These are phyloP conservation scores for Mortierella polycephala DNA, from an alignment of 371 early-diverging fungal genomes.

Conservation along the genomic window DNA sequence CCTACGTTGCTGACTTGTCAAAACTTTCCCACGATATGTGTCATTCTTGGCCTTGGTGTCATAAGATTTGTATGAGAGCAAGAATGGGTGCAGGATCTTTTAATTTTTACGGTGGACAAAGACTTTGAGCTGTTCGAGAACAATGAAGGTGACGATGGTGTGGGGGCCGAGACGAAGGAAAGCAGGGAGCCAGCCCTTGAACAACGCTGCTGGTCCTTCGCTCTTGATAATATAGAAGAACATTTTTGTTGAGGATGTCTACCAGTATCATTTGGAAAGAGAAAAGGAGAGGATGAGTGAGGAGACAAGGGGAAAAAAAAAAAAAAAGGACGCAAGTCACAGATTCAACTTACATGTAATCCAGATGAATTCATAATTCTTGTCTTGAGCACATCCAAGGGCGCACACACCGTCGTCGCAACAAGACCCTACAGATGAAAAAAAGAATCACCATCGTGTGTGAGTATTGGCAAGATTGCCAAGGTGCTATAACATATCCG, in stretches of 20 bases:
- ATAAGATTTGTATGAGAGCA: no score
- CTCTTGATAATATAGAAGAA: constrained; percentile 48
- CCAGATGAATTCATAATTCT: constrained; percentile 83
- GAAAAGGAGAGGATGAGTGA: background rate
- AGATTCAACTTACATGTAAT: constrained; percentile 33
- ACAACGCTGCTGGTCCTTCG: constrained; percentile 85
- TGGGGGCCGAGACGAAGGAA: constrained; percentile 87
- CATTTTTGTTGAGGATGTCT: constrained; percentile 46
- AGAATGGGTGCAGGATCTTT: background rate
- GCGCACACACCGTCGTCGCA: constrained; percentile 89
- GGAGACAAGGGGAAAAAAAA: background rate
- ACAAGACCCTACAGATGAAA: constrained; percentile 72
- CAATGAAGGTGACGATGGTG: constrained; percentile 87
- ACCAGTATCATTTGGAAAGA: background rate
- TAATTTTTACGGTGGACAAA: constrained; percentile 40
- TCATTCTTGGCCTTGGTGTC: no score
- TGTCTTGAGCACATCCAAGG: constrained; percentile 92
- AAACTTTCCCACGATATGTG: no score
- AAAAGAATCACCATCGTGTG: background rate
- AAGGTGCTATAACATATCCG: background rate
- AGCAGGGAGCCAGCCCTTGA: constrained; percentile 91
- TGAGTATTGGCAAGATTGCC: background rate
- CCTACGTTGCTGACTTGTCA: no score
- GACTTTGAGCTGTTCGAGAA: constrained; percentile 74
- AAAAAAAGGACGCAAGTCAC: constrained; percentile 4